Conservation (phyloP, 1,284 basidiomycete species). For the Lentinus polychrous region DNA sequence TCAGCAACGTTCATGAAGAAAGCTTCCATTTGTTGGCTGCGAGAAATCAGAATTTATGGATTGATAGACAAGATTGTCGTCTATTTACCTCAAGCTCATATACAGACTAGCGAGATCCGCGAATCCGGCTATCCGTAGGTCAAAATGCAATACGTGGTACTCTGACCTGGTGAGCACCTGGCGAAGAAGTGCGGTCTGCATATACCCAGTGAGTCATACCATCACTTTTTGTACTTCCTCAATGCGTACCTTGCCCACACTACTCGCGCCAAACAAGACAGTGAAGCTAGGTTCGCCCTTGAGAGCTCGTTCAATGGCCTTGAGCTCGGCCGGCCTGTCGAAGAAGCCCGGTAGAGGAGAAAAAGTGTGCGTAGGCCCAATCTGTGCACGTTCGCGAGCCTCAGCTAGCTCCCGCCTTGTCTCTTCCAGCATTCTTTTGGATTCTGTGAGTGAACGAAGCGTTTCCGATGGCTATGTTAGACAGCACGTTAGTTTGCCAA, state of each 20-base stretch:
- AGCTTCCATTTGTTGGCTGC: constrained; percentile 70
- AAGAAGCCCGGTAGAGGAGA: constrained; percentile 69
- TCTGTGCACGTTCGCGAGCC: constrained; percentile 54
- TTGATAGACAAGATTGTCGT: not conserved
- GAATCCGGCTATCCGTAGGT: constrained; percentile 77
- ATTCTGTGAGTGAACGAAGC: constrained; percentile 71
- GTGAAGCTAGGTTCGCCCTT: constrained; percentile 74
- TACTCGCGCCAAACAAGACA: constrained; percentile 74
- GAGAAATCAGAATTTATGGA: not conserved
- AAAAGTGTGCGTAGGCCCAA: constrained; percentile 72
- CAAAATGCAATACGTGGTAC: constrained; percentile 79
- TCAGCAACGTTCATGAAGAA: constrained; percentile 60
- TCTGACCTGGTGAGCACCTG: constrained; percentile 61
- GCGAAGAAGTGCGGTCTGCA: constrained; percentile 66
- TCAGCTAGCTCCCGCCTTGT: constrained; percentile 67
- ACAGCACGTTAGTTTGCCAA: constrained; percentile 9
- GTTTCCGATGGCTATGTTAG: constrained; percentile 67
- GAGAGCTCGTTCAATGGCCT: constrained; percentile 54
- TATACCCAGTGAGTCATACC: not conserved
- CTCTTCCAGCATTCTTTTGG: constrained; percentile 66
- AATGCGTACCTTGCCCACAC: constrained; percentile 60
- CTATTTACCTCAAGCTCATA: constrained; percentile 42
- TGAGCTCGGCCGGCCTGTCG: constrained; percentile 57
- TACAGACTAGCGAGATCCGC: constrained; percentile 74
- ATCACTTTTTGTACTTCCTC: not conserved